Percentiles rank a stretch among this genome's conserved stretches.
Evolutionary conservation across 768 basidiomycete species (phyloP).

Genomic region (Ramaria sp.): DNA sequence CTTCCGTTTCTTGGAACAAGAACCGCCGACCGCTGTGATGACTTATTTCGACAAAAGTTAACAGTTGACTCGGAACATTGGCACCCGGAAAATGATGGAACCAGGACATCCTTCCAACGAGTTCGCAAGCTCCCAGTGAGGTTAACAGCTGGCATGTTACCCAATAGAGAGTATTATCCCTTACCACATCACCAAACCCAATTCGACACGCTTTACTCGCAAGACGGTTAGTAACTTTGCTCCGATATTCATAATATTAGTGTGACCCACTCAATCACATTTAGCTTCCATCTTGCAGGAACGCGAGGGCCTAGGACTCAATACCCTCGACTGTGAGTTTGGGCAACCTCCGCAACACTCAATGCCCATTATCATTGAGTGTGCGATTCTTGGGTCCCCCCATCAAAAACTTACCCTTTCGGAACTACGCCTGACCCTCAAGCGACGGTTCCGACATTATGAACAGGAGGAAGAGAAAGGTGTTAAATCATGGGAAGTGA

Average conservation of each 20-base stretch:
- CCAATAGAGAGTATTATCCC: slow-evolving; percentile 5
- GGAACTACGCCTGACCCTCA: slow-evolving; percentile 2
- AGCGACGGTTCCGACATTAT: slow-evolving; percentile 2
- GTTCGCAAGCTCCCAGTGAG: background rate
- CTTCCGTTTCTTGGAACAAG: background rate
- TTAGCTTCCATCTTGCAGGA: background rate
- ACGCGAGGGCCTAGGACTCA: slow-evolving; percentile 1
- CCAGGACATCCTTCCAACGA: background rate
- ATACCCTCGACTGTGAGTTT: background rate
- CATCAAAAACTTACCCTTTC: slow-evolving; percentile 7
- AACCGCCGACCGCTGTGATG: no score
- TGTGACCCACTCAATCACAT: background rate
- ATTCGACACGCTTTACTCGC: background rate
- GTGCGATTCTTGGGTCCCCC: slow-evolving; percentile 5
- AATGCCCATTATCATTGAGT: slow-evolving; percentile 1
- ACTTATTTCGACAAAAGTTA: background rate
- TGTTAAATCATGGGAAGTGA: slow-evolving; percentile 6
- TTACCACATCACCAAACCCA: background rate
- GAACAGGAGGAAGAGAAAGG: slow-evolving; percentile 7
- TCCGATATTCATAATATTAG: background rate
- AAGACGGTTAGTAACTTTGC: background rate
- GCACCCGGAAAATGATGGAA: background rate
- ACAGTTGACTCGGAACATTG: background rate
- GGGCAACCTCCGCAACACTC: background rate
- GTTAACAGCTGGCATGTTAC: background rate